A percentile compares a stretch with the other conserved stretches of the same genome.
Conservation (phyloP, 2,329 filamentous ascomycete species). For the Colletotrichum eleusines region DNA sequence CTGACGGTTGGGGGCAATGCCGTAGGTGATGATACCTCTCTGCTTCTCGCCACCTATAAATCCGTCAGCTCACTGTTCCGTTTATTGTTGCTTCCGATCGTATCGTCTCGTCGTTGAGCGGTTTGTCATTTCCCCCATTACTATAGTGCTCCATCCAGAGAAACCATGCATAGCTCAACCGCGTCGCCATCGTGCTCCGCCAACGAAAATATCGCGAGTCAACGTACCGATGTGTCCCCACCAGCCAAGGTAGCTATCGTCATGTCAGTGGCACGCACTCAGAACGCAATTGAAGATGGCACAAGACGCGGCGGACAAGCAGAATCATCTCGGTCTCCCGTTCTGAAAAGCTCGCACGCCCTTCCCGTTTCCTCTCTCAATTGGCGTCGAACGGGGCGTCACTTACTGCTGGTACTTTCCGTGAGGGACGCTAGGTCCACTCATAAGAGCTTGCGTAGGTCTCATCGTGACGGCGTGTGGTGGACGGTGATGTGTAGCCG, state of each 20-base stretch:
- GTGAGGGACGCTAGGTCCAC: constrained; percentile 55
- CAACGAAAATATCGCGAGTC: background rate
- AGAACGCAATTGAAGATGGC: constrained; percentile 1
- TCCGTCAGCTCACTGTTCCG: constrained; percentile 27
- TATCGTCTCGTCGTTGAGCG: background rate
- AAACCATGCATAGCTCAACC: constrained; percentile 7
- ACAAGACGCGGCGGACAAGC: constrained; percentile 1
- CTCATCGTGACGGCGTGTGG: constrained; percentile 52
- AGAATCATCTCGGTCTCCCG: background rate
- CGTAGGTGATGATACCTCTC: constrained; percentile 77
- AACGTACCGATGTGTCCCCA: constrained; percentile 79
- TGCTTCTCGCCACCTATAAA: constrained; percentile 67
- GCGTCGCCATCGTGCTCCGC: constrained; percentile 9
- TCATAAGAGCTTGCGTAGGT: constrained; percentile 55
- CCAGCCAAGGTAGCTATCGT: constrained; percentile 75
- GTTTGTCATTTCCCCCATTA: background rate
- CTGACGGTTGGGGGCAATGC: constrained; percentile 88
- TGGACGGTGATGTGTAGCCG: constrained; percentile 37
- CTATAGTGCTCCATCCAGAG: background rate
- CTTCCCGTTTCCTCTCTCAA: constrained; percentile 13
- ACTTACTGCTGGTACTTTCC: constrained; percentile 61
- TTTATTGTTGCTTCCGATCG: background rate
- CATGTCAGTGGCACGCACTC: constrained; percentile 42
- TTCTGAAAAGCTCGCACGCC: constrained; percentile 50
- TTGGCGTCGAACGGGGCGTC: constrained; percentile 9